A percentile compares a stretch with the other conserved stretches of the same genome.
These are phyloP conservation scores for Blastomyces percursus DNA, from an alignment of 2,329 filamentous ascomycete genomes.

Conservation along the genomic window DNA sequence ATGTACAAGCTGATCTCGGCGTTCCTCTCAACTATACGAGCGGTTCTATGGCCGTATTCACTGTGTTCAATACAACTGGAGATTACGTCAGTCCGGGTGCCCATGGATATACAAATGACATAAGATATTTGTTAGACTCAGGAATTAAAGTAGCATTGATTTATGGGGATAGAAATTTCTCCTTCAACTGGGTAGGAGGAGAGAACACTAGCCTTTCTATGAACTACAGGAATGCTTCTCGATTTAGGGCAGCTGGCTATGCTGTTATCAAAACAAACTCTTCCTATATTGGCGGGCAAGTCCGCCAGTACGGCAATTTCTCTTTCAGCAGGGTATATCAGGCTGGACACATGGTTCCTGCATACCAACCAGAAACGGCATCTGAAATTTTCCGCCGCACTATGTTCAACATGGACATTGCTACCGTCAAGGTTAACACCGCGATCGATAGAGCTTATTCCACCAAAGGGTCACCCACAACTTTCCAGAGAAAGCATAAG, in stretches of 20 bases:
- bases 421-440: constrained; percentile 41
- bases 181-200: constrained; percentile 42
- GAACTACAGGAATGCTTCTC: constrained; percentile 28
- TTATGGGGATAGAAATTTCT: constrained; percentile 49
- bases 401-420: constrained; percentile 42
- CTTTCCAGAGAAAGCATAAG: constrained; percentile 19
- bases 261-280: constrained; percentile 24
- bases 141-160: constrained; percentile 48
- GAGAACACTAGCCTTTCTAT: constrained; percentile 38
- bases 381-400: constrained; percentile 46
- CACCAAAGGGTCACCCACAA: neutral
- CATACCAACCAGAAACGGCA: constrained; percentile 46
- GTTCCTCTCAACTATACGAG: constrained; percentile 49
- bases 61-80: constrained; percentile 41
- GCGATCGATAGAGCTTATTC: constrained; percentile 20
- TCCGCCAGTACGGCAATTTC: constrained; percentile 32
- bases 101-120: constrained; percentile 10
- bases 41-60: constrained; percentile 37
- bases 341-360: constrained; percentile 32
- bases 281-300: constrained; percentile 30
- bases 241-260: constrained; percentile 38
- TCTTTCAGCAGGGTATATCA: constrained; percentile 33
- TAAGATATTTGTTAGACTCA: constrained; percentile 44
- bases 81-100: constrained; percentile 44
- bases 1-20: constrained; percentile 50